phyloP scores from a whole-genome alignment of 495 filamentous ascomycete species.

The Stereocaulon alpinum region DNA sequence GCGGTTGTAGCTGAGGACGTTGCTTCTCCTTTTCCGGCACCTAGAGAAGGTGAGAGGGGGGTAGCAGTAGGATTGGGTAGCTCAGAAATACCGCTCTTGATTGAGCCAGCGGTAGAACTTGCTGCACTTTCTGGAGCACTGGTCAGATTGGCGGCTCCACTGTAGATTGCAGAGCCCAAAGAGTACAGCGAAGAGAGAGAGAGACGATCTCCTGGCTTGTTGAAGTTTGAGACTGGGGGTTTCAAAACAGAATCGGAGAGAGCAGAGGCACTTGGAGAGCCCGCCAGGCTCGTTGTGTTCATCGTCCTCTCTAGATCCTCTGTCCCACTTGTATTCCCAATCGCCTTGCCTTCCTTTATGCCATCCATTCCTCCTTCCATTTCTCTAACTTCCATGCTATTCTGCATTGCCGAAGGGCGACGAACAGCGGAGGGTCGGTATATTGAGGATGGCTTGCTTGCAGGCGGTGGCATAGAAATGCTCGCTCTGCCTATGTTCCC shows the following conservation, averaged over 20 bases:
- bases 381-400: slow-evolving; percentile 5
- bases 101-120: slow-evolving; percentile 32
- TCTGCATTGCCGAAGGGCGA: slow-evolving; percentile 9
- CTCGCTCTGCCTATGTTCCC: slow-evolving; percentile 43
- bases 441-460: slow-evolving; percentile 23
- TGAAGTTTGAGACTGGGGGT: slow-evolving; percentile 29
- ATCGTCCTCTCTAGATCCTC: slow-evolving; percentile 20
- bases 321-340: slow-evolving; percentile 3
- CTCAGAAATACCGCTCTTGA: slow-evolving; percentile 18
- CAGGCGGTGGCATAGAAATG: slow-evolving; percentile 50
- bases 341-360: neutral
- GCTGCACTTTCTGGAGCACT: slow-evolving; percentile 29
- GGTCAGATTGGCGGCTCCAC: slow-evolving; percentile 16
- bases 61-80: slow-evolving; percentile 4
- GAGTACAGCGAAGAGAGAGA: slow-evolving; percentile 59
- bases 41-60: slow-evolving; percentile 19
- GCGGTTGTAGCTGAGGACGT: slow-evolving; percentile 21
- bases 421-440: slow-evolving; percentile 15
- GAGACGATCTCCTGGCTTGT: slow-evolving; percentile 48
- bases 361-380: neutral
- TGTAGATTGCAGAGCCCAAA: slow-evolving; percentile 38
- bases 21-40: slow-evolving; percentile 17
- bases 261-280: slow-evolving; percentile 12
- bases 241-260: slow-evolving; percentile 39
- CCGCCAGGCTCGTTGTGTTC: slow-evolving; percentile 13